Conservation (phyloP, 306 rosid genomes). For the Oxytropis ochrocephala region DNA sequence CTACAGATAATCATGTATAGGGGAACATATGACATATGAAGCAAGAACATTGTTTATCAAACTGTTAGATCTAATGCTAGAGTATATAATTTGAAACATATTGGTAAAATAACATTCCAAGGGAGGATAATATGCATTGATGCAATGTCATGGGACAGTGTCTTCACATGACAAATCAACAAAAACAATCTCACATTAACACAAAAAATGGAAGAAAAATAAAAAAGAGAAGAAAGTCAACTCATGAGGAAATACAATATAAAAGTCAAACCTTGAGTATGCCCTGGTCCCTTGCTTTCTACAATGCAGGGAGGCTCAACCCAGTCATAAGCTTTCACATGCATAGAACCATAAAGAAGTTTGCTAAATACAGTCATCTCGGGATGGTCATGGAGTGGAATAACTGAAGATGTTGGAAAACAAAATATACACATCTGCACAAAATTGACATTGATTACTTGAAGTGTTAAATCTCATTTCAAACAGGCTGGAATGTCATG, state of each 20-base stretch:
- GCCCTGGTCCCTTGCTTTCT: conserved; percentile 50
- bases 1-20: not conserved
- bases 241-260: conserved; percentile 7
- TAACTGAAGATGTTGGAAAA: conserved; percentile 83
- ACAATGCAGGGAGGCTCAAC: conserved; percentile 67
- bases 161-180: not conserved
- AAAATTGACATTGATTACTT: conserved; percentile 1
- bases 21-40: not conserved
- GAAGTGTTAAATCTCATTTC: conserved; percentile 4
- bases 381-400: conserved; percentile 98
- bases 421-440: conserved; percentile 89
- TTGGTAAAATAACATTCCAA: not conserved
- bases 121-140: not conserved
- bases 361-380: conserved; percentile 95
- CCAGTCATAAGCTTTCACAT: conserved; percentile 96
- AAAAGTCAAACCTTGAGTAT: conserved; percentile 44
- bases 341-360: conserved; percentile 89
- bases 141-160: not conserved
- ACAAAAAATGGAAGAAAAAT: not conserved
- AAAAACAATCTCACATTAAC: not conserved
- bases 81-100: not conserved
- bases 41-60: not conserved
- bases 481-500: not conserved
- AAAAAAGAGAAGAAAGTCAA: not conserved
- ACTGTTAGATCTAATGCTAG: not conserved